Percentiles rank a stretch among this genome's conserved stretches.
Evolutionary conservation across 306 rosid genomes (phyloP).

Genomic region (Pterocarpus santalinus): DNA sequence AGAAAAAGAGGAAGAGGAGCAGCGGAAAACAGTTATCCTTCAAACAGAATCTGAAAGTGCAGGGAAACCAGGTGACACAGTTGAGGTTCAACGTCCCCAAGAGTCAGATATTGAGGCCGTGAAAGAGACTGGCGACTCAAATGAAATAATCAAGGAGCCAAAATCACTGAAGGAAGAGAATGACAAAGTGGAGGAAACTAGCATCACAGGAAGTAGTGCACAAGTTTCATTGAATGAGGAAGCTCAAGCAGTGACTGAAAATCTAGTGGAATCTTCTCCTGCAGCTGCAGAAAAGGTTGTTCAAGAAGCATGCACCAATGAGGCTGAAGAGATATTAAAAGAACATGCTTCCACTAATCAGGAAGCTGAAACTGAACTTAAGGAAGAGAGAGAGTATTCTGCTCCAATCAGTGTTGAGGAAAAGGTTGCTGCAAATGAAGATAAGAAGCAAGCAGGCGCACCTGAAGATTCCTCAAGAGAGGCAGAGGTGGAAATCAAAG

Average conservation of each 20-base stretch:
- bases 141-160: slow-evolving; percentile 8
- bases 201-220: background rate
- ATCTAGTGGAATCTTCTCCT: slow-evolving; percentile 38
- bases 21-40: background rate
- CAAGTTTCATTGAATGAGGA: slow-evolving; percentile 29
- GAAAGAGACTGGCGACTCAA: slow-evolving; percentile 19
- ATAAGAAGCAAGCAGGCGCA: too few relatives aligned
- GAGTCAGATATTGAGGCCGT: slow-evolving; percentile 5
- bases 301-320: slow-evolving; percentile 25
- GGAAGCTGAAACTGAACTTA: slow-evolving; percentile 32
- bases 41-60: background rate
- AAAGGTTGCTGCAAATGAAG: slow-evolving; percentile 24
- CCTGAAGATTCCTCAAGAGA: slow-evolving; percentile 40
- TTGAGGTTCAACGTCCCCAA: slow-evolving; percentile 13
- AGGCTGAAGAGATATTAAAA: slow-evolving; percentile 35
- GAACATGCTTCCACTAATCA: slow-evolving; percentile 23
- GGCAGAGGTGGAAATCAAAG: slow-evolving; percentile 36
- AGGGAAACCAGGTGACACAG: slow-evolving; percentile 1
- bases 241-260: slow-evolving; percentile 10
- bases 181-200: slow-evolving; percentile 38
- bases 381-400: slow-evolving; percentile 34
- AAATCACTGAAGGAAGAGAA: slow-evolving; percentile 9
- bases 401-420: slow-evolving; percentile 30
- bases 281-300: slow-evolving; percentile 17
- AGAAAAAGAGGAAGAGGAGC: slow-evolving; percentile 28